Base-by-base conservation (phyloP, 164 flowering plant genomes). In the Echeveria elegans region DNA sequence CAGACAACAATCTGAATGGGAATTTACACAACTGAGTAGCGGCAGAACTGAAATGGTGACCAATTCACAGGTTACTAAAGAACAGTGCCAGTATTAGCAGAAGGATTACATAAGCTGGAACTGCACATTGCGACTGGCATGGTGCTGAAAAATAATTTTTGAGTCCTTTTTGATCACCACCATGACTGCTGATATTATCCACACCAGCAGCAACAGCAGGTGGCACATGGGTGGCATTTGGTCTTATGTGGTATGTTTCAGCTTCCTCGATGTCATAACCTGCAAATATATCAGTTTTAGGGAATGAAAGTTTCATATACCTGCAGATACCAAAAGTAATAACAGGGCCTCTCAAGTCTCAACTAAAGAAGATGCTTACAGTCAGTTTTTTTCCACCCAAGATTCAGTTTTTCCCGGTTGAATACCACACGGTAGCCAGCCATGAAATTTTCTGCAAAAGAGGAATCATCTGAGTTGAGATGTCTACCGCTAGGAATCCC, bases 391-490 rank as follows among this genome's bases (percentile, higher is more conserved):
- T 83, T 78, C 91, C 91, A 85, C 34, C 88, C 88, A 69, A 83
- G 75, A 32, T 78, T 67, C 19, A 77, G 76, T 71, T 76, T 76
- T 71, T 86, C 87, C 40, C 86, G 77, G 71, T 86, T 83, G 72
- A 87, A 87, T 47, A 85, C 79, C 6, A 86, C 70, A 1, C 76
- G 80, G 76, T 87, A 78, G 65, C 92, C 88, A 36, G 86, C 85
- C 92, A 87, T 85, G 60, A 83, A 87, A 63, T 85, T 85, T 73
- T 87, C 88, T 87, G 87, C 63, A 75, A 31, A 62, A 26, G 61
- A 29, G 19, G 32, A 29, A n/a, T 56, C 61, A 56, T 28, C 61
- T 2, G 32, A 56, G 6, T 56, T 48, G 32, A 50, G 18, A 18
- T 26, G 45, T 56, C 66, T 45, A 70, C 70, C 6, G 65, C 62